These are phyloP conservation scores for Amaranthus cruentus DNA, from an alignment of 148 eudicot genomes.

Conservation along the genomic window DNA sequence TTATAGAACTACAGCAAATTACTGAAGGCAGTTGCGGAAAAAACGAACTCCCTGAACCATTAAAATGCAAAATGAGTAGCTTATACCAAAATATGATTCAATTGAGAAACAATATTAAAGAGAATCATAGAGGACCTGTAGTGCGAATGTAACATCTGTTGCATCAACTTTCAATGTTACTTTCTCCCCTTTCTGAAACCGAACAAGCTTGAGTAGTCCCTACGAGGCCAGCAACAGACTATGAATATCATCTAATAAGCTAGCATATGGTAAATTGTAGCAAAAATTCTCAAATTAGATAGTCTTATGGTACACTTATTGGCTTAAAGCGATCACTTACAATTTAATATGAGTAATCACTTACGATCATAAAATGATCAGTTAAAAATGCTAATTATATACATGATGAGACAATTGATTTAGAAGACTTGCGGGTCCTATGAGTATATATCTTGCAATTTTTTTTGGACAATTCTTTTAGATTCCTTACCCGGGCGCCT, in stretches of 20 bases:
- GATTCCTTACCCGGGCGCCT: too few relatives aligned
- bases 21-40: constrained; percentile 86
- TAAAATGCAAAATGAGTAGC: constrained; percentile 1
- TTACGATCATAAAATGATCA: too few relatives aligned
- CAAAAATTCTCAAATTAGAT: too few relatives aligned
- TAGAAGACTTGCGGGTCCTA: too few relatives aligned
- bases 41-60: constrained; percentile 75
- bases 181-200: constrained; percentile 62
- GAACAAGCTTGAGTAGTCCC: constrained; percentile 81
- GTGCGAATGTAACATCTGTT: constrained; percentile 76
- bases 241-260: not conserved
- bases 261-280: not conserved
- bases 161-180: constrained; percentile 70
- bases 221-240: constrained; percentile 26
- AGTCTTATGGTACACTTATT: too few relatives aligned
- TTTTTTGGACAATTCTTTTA: too few relatives aligned
- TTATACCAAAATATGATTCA: not conserved
- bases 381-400: too few relatives aligned
- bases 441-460: too few relatives aligned
- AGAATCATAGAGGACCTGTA: constrained; percentile 49
- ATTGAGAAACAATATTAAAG: not conserved
- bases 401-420: too few relatives aligned
- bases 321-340: too few relatives aligned
- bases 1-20: constrained; percentile 13
- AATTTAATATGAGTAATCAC: too few relatives aligned